Percentiles rank a stretch among this genome's conserved stretches.
Conservation (phyloP, 352 stramenopile species). For the Globisporangium nunn region DNA sequence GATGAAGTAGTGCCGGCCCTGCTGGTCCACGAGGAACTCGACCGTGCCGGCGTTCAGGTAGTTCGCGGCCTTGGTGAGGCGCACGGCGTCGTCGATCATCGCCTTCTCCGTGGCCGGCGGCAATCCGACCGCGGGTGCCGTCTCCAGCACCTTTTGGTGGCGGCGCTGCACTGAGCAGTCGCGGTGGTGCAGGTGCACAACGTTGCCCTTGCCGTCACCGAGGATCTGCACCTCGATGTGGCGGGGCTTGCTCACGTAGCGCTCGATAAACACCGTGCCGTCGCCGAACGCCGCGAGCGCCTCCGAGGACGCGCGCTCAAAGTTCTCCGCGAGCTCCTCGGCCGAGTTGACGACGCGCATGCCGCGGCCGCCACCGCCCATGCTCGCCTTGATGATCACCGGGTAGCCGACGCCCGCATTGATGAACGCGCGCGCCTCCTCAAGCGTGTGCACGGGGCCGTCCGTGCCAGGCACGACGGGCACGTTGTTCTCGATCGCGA, state of each 20-base stretch:
- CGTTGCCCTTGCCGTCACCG: slow-evolving; percentile 91
- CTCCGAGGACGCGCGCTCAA: slow-evolving; percentile 80
- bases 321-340: slow-evolving; percentile 87
- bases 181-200: slow-evolving; percentile 94
- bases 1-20: slow-evolving; percentile 93
- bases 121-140: slow-evolving; percentile 87
- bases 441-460: slow-evolving; percentile 81
- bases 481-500: slow-evolving; percentile 87
- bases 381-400: slow-evolving; percentile 97
- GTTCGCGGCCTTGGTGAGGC: slow-evolving; percentile 86
- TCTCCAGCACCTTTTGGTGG: slow-evolving; percentile 98
- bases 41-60: slow-evolving; percentile 97
- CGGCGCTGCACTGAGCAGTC: slow-evolving; percentile 97
- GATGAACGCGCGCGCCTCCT: slow-evolving; percentile 89
- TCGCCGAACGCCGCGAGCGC: slow-evolving; percentile 92
- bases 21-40: slow-evolving; percentile 97
- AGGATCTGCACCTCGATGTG: slow-evolving; percentile 98
- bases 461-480: slow-evolving; percentile 88
- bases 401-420: slow-evolving; percentile 89
- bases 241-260: slow-evolving; percentile 92
- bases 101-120: slow-evolving; percentile 73
- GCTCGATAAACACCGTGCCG: slow-evolving; percentile 93
- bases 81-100: slow-evolving; percentile 91
- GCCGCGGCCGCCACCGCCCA: slow-evolving; percentile 95
- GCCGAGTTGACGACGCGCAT: slow-evolving; percentile 91